Conservation (phyloP, 495 filamentous ascomycete species). For the Penicillium waksmanii region DNA sequence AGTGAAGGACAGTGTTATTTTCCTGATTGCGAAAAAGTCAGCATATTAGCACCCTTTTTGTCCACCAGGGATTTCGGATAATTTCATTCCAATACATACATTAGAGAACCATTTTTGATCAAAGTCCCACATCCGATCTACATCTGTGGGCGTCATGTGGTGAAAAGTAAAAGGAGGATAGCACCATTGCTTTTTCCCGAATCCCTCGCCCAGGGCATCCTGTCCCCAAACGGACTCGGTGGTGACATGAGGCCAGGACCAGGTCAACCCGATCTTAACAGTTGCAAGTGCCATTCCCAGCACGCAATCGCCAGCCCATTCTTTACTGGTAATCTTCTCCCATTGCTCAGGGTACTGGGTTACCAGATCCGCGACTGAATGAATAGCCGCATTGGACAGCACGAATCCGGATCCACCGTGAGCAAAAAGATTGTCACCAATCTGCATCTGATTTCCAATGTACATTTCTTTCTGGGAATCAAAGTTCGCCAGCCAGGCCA, state of each 20-base stretch:
- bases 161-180: constrained; percentile 52
- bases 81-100: constrained; percentile 1
- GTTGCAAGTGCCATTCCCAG: constrained; percentile 47
- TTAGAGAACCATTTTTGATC: constrained; percentile 46
- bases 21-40: constrained; percentile 8
- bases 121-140: constrained; percentile 41
- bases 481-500: constrained; percentile 57
- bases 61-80: too few relatives aligned
- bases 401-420: constrained; percentile 71
- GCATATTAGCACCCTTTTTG: background rate
- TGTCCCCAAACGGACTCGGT: constrained; percentile 39
- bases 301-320: constrained; percentile 51
- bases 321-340: constrained; percentile 31
- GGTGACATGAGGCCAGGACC: constrained; percentile 44
- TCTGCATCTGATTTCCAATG: constrained; percentile 58
- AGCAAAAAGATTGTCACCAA: constrained; percentile 53
- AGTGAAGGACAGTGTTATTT: constrained; percentile 20
- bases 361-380: constrained; percentile 27
- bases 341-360: constrained; percentile 23
- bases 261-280: constrained; percentile 35
- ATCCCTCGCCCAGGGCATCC: constrained; percentile 42
- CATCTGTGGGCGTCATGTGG: constrained; percentile 48
- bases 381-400: constrained; percentile 43
- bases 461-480: constrained; percentile 54
- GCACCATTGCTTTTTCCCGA: constrained; percentile 50